These are phyloP conservation scores for Suillus variegatus DNA, from an alignment of 768 basidiomycete genomes.

Conservation along the genomic window DNA sequence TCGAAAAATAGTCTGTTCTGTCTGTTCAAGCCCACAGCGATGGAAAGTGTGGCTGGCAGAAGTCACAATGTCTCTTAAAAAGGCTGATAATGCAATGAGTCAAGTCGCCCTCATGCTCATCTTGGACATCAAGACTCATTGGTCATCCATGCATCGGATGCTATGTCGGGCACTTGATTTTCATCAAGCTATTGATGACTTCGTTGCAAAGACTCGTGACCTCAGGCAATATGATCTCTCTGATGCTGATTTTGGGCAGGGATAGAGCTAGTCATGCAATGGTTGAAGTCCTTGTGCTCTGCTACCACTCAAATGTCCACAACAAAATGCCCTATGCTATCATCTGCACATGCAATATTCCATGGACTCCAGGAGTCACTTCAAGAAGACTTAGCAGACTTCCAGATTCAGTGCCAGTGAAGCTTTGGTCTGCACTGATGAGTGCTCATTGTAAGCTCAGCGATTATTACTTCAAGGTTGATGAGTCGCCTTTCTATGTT, in stretches of 20 bases:
- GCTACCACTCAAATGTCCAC: background rate
- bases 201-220: background rate
- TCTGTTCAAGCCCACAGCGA: background rate
- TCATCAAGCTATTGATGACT: background rate
- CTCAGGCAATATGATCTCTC: background rate
- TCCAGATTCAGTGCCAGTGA: background rate
- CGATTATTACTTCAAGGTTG: background rate
- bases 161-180: conserved; percentile 12
- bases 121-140: conserved; percentile 38
- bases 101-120: background rate
- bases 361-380: background rate
- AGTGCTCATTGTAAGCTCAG: background rate
- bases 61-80: background rate
- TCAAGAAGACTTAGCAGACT: background rate
- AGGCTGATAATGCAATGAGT: background rate
- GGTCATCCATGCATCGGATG: conserved; percentile 43
- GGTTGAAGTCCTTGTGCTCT: background rate
- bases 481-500: background rate
- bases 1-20: background rate
- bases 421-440: background rate
- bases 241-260: background rate
- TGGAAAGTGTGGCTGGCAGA: background rate
- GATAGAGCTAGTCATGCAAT: background rate
- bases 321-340: background rate
- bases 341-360: background rate